Evolutionary conservation across 192 early-diverging fungal genomes (phyloP).

Genomic region (Obelidium mucronatum): DNA sequence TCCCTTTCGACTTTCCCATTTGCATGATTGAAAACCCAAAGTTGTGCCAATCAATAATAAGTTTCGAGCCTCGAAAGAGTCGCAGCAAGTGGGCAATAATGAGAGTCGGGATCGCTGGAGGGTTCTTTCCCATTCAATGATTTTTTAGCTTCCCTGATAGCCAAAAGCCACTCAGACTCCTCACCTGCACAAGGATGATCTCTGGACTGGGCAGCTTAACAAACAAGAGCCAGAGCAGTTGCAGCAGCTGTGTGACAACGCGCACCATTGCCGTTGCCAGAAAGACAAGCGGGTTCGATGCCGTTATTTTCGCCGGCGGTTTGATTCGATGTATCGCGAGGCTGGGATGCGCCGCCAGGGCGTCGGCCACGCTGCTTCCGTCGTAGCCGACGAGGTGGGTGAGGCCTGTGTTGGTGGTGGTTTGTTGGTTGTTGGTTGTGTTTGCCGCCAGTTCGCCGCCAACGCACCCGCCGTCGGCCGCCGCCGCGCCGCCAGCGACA

Average conservation of each 20-base stretch:
- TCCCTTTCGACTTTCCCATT: constrained; percentile 64
- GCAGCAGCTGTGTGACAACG: constrained; percentile 62
- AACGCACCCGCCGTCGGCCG: background rate
- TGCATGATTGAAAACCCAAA: constrained; percentile 90
- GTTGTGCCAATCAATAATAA: constrained; percentile 99
- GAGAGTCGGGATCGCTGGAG: constrained; percentile 96
- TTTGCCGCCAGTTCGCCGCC: background rate
- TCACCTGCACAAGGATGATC: constrained; percentile 82
- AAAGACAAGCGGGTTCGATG: constrained; percentile 67
- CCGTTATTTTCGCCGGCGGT: constrained; percentile 50
- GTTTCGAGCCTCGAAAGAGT: constrained; percentile 66
- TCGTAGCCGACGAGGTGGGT: constrained; percentile 88
- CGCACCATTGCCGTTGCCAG: constrained; percentile 74
- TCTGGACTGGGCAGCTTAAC: constrained; percentile 64
- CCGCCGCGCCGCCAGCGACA: constrained; percentile 64
- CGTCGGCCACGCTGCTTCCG: constrained; percentile 52
- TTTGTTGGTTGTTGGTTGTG: background rate
- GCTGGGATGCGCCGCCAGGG: background rate
- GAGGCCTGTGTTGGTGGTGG: constrained; percentile 56
- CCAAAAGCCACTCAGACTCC: constrained; percentile 18
- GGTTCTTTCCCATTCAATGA: background rate
- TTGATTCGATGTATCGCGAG: constrained; percentile 40
- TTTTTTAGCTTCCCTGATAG: background rate
- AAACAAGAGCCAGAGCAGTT: constrained; percentile 69
- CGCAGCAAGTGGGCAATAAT: constrained; percentile 74